Percentiles rank a stretch among this genome's conserved stretches.
phyloP scores from a whole-genome alignment of 2,329 filamentous ascomycete species.

The Cladosporium sp. region DNA sequence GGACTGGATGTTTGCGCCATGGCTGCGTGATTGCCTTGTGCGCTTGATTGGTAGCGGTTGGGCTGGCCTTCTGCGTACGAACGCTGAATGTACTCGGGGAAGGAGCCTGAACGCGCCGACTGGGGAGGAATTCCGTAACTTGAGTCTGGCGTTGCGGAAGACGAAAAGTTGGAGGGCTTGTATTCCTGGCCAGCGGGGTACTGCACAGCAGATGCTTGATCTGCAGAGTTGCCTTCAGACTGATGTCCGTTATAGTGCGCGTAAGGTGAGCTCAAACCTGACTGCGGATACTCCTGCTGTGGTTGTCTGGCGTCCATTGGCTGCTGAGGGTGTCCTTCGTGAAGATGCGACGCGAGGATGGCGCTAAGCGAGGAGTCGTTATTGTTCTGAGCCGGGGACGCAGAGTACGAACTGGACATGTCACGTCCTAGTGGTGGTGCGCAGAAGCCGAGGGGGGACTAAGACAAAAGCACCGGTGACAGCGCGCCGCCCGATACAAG shows the following conservation, averaged over 20 bases:
- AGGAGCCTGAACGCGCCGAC: conserved; percentile 76
- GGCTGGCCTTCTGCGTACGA: conserved; percentile 70
- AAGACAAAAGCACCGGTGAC: conserved; percentile 36
- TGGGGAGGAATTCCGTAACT: conserved; percentile 75
- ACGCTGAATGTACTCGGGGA: conserved; percentile 84
- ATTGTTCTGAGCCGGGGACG: conserved; percentile 37
- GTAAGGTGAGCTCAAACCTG: conserved; percentile 58
- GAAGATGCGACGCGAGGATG: conserved; percentile 41
- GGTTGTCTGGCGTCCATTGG: conserved; percentile 57
- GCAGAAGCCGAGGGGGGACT: conserved; percentile 31
- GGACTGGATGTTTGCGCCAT: conserved; percentile 99
- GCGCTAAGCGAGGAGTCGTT: conserved; percentile 44
- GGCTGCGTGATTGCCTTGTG: conserved; percentile 73
- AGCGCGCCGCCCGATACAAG: conserved; percentile 39
- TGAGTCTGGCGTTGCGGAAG: conserved; percentile 75
- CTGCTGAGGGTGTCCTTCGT: conserved; percentile 41
- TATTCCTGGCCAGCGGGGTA: conserved; percentile 82
- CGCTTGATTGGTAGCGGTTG: conserved; percentile 72
- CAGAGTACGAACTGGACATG: conserved; percentile 51
- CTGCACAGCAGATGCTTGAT: conserved; percentile 90
- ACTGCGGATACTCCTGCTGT: conserved; percentile 47
- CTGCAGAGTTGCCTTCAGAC: conserved; percentile 84
- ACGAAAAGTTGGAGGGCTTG: conserved; percentile 69
- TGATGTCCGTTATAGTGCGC: conserved; percentile 54
- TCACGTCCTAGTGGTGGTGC: conserved; percentile 37